phyloP scores from a whole-genome alignment of 2,329 filamentous ascomycete species.

The Ceratocystis smalleyi region DNA sequence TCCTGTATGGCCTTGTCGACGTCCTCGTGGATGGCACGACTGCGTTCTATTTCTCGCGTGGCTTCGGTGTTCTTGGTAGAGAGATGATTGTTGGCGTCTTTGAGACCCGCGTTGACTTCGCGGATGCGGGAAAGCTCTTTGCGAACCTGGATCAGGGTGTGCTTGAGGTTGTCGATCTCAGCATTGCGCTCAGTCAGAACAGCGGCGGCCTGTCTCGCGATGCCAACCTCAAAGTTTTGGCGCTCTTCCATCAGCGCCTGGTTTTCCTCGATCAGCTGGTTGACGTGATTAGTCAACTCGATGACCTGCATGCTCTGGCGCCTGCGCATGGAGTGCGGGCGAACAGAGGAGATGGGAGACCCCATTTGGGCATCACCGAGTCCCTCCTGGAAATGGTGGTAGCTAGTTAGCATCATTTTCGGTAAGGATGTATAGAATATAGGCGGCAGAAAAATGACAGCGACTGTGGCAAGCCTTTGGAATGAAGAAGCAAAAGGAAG shows the following conservation, averaged over 20 bases:
- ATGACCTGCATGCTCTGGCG: constrained; percentile 95
- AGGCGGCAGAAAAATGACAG: neutral
- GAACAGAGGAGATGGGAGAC: constrained; percentile 81
- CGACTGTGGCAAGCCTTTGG: constrained; percentile 2
- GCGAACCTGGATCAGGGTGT: constrained; percentile 63
- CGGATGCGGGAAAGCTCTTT: constrained; percentile 66
- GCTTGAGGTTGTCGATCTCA: constrained; percentile 70
- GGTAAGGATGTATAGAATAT: neutral
- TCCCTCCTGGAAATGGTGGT: constrained; percentile 52
- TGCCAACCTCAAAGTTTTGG: constrained; percentile 48
- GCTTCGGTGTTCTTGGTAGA: constrained; percentile 53
- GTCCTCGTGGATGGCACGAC: constrained; percentile 44
- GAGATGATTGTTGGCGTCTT: constrained; percentile 61
- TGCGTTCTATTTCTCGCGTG: constrained; percentile 51
- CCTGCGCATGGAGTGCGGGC: constrained; percentile 88
- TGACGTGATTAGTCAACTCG: constrained; percentile 73
- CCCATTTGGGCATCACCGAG: constrained; percentile 75
- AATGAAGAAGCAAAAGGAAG: constrained; percentile 1
- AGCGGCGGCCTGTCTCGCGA: constrained; percentile 50
- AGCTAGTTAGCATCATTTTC: constrained; percentile 16
- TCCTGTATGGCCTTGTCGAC: constrained; percentile 52
- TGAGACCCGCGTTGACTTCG: constrained; percentile 67
- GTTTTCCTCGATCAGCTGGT: constrained; percentile 76
- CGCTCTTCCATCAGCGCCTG: constrained; percentile 60
- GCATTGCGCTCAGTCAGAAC: constrained; percentile 67